Evolutionary conservation across 139 green algal genomes (phyloP).

Genomic region (Parachlorella kessleri): DNA sequence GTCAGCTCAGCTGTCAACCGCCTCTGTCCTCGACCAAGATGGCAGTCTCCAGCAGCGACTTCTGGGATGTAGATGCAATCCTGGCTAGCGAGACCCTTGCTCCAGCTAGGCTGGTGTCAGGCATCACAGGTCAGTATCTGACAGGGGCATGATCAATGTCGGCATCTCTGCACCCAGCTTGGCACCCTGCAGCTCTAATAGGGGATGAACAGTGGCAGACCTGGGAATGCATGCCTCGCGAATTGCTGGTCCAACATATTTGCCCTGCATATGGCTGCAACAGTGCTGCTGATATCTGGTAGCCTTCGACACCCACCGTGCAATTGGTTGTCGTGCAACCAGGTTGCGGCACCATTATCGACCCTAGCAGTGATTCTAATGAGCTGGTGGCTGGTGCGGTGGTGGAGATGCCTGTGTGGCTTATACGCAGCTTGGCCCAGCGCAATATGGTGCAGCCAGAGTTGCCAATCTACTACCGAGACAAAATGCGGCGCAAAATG

Average conservation of each 20-base stretch:
- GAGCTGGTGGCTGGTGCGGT: conserved; percentile 27
- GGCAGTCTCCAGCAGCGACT: conserved; percentile 24
- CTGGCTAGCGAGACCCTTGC: conserved; percentile 49
- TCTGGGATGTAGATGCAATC: conserved; percentile 41
- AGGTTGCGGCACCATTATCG: conserved; percentile 36
- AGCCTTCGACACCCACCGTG: no score
- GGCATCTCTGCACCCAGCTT: no score
- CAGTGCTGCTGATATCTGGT: no score
- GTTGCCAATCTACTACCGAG: conserved; percentile 45
- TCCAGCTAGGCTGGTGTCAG: conserved; percentile 29
- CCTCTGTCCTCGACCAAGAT: background rate
- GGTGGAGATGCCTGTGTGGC: conserved; percentile 59
- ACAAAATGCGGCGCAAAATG: conserved; percentile 60
- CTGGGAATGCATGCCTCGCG: no score
- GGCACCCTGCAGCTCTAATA: no score
- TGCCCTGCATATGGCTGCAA: no score
- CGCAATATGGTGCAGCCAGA: conserved; percentile 41
- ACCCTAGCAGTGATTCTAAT: conserved; percentile 43
- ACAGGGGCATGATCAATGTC: no score
- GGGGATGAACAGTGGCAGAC: no score
- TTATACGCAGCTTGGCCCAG: conserved; percentile 41
- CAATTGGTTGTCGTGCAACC: no score
- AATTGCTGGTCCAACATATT: no score
- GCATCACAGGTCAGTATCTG: conserved; percentile 25
- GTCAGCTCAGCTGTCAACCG: no score